Base-by-base conservation (phyloP, 495 filamentous ascomycete species). In the Penicillium argentinense region DNA sequence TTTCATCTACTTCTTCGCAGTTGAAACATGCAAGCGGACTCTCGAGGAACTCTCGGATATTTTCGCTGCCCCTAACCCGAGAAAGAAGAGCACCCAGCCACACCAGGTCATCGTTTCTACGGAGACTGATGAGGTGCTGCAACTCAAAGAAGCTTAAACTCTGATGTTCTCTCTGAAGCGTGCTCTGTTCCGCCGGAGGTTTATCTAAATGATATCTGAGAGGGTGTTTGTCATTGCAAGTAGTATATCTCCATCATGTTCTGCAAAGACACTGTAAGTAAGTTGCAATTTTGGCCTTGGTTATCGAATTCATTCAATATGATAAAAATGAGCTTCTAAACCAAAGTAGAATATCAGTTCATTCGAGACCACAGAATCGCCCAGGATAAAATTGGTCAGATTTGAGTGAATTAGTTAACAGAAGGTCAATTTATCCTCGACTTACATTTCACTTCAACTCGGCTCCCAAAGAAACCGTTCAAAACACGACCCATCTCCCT, bases 21-120 rank as follows among this genome's bases (percentile, higher is more conserved):
- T 83, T 0, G 86, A 89, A 62, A 89, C 85, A 4, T 77, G 76
- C 19, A 79, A 78, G 11, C 77, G 77, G 38, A 87, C 85, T 5
- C 74, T 89, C 32, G 86, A 89, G 60, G 83, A 88, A 62, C 62
- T 89, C 25, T 72, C 75, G 22, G 78, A 79, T 51, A 80, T 88
- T 39, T 88, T 89, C 60, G 72, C 83, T 45, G 67, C 69, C 5
- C 54, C 44, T 6, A 75, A 81, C 44, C 80, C 80, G 34, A 38
- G 34, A 23, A 38, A 89, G 61, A 82, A 87, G 56, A 76, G 79
- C 86, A 88, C 48, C 84, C 86, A 2, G 77, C 17, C 34, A 3
- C 34, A 38, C 18, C 16, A 22, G 5, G 17, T 38, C 17, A 18
- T 38, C 4, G 17, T 38, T 0, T 38, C 34, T 38, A 38, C 34